A percentile compares a stretch with the other conserved stretches of the same genome.
These are phyloP conservation scores for Penicillium silybi DNA, from an alignment of 495 filamentous ascomycete species.

Conservation along the genomic window DNA sequence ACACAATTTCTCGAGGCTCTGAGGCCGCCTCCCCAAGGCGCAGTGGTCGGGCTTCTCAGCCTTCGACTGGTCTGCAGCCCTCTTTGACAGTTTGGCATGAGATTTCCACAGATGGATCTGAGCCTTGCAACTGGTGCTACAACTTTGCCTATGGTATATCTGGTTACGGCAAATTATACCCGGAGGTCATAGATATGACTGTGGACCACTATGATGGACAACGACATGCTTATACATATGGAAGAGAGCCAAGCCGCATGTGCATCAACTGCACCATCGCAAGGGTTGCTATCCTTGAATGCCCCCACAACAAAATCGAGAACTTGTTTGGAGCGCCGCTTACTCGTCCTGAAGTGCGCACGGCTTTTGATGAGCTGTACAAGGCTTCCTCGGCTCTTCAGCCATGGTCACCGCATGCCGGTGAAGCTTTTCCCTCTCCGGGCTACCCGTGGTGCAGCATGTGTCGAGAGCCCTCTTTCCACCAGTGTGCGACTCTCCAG, in stretches of 20 bases:
- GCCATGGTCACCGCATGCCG: background rate
- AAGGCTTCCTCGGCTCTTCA: background rate
- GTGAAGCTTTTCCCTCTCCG: background rate
- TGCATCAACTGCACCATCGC: background rate
- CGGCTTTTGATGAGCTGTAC: background rate
- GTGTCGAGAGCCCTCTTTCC: conserved; percentile 6
- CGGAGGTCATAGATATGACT: background rate
- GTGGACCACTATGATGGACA: conserved; percentile 3
- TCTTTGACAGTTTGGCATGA: conserved; percentile 1
- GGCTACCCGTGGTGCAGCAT: conserved; percentile 7
- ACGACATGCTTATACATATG: background rate
- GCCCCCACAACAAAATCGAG: background rate
- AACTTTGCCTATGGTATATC: conserved; percentile 12
- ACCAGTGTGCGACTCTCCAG: background rate
- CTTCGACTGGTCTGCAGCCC: background rate
- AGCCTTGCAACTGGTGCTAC: conserved; percentile 11
- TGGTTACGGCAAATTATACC: conserved; percentile 1
- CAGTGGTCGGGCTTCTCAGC: background rate
- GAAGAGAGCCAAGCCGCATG: conserved; percentile 13
- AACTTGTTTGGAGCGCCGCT: background rate
- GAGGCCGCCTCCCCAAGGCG: background rate
- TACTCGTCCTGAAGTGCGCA: background rate
- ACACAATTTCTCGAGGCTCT: background rate
- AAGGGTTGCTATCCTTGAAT: conserved; percentile 4
- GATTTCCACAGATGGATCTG: background rate